Evolutionary conservation across 495 filamentous ascomycete species (phyloP).

Genomic region (Aspergillus sparsus): DNA sequence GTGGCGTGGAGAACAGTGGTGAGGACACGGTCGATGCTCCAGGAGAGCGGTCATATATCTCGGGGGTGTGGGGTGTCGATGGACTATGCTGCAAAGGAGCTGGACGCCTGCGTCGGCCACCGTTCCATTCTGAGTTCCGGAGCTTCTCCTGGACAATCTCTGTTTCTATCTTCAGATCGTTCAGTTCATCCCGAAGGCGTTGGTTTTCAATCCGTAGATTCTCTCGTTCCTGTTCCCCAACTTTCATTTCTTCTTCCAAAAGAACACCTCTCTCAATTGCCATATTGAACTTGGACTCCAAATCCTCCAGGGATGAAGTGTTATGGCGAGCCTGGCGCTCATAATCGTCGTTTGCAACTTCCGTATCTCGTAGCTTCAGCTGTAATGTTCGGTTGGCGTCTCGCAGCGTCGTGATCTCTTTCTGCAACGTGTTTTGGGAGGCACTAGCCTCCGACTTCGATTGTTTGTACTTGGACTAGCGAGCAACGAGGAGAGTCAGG

Average conservation of each 20-base stretch:
- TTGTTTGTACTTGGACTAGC: slow-evolving; percentile 92
- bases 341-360: slow-evolving; percentile 97
- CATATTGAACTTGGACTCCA: slow-evolving; percentile 95
- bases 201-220: slow-evolving; percentile 83
- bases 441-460: slow-evolving; percentile 80
- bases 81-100: slow-evolving; percentile 47
- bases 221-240: slow-evolving; percentile 89
- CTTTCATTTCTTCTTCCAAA: slow-evolving; percentile 90
- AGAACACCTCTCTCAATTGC: slow-evolving; percentile 89
- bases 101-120: slow-evolving; percentile 55
- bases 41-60: slow-evolving; percentile 56
- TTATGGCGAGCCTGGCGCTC: slow-evolving; percentile 94
- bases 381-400: slow-evolving; percentile 80
- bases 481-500: slow-evolving; percentile 12
- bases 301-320: slow-evolving; percentile 89
- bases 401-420: slow-evolving; percentile 89
- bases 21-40: slow-evolving; percentile 65
- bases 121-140: slow-evolving; percentile 60
- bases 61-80: slow-evolving; percentile 54
- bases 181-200: slow-evolving; percentile 82
- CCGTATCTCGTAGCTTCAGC: slow-evolving; percentile 85
- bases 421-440: slow-evolving; percentile 85
- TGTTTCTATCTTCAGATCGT: slow-evolving; percentile 89
- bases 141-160: slow-evolving; percentile 94
- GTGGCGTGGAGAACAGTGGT: slow-evolving; percentile 71